phyloP scores from a whole-genome alignment of 352 stramenopile species.

The Globisporangium emineosum region DNA sequence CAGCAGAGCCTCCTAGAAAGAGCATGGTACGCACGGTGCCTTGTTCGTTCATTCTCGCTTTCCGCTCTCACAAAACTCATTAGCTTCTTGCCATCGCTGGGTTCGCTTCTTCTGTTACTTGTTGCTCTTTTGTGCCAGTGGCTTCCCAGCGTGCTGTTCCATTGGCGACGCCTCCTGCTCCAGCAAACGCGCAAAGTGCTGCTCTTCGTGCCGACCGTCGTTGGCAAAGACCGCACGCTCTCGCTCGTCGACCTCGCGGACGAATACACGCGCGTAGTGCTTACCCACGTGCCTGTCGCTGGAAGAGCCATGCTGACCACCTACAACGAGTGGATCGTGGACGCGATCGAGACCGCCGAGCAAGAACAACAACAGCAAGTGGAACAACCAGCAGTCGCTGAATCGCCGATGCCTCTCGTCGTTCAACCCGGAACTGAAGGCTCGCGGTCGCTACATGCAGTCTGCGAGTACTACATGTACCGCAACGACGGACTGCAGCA shows the following conservation, averaged over 20 bases:
- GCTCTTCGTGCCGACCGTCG: neutral
- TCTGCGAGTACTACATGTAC: slow-evolving; percentile 14
- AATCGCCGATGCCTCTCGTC: neutral
- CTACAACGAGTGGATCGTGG: slow-evolving; percentile 15
- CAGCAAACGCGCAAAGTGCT: slow-evolving; percentile 4
- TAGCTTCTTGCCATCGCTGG: too few relatives aligned
- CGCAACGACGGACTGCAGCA: slow-evolving; percentile 11
- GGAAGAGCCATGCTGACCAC: slow-evolving; percentile 15
- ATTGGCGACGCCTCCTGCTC: slow-evolving; percentile 12
- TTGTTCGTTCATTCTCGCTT: neutral
- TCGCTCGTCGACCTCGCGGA: slow-evolving; percentile 3
- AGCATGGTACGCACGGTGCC: slow-evolving; percentile 12
- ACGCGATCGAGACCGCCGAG: neutral
- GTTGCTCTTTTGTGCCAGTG: slow-evolving; percentile 9
- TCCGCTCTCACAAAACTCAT: too few relatives aligned
- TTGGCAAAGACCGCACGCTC: neutral
- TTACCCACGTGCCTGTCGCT: slow-evolving; percentile 8
- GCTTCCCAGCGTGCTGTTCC: slow-evolving; percentile 8
- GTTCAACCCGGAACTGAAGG: neutral
- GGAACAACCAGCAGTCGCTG: neutral
- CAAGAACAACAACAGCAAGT: neutral
- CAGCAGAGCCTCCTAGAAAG: neutral
- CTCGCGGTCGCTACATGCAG: neutral
- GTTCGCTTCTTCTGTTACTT: neutral
- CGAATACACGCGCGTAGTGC: neutral